Evolutionary conservation across 2,329 filamentous ascomycete species (phyloP).

Genomic region (Fusarium siculi): DNA sequence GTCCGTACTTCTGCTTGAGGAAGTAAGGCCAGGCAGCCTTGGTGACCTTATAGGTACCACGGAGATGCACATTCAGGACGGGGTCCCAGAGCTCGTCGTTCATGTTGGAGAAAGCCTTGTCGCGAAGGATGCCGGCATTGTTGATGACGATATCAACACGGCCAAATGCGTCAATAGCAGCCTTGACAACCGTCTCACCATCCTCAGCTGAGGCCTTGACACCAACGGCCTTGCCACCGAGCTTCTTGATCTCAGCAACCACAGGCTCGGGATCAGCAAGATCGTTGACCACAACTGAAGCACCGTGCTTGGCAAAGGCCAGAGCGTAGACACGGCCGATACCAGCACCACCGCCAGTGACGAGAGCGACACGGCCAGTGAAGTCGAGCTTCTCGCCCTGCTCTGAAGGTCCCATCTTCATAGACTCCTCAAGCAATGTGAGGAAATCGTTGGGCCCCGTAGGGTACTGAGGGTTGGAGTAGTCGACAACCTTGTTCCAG

Average conservation of each 20-base stretch:
- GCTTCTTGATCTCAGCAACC: constrained; percentile 90
- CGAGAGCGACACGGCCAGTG: constrained; percentile 83
- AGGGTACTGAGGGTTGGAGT: constrained; percentile 82
- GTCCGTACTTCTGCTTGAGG: constrained; percentile 98
- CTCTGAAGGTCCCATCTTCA: constrained; percentile 79
- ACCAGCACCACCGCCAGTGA: constrained; percentile 89
- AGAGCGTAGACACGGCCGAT: constrained; percentile 92
- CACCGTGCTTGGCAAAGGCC: constrained; percentile 85
- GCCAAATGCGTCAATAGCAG: constrained; percentile 91
- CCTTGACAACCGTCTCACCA: constrained; percentile 90
- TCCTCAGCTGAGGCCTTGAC: constrained; percentile 96
- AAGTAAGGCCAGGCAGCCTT: constrained; percentile 98
- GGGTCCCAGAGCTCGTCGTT: constrained; percentile 92
- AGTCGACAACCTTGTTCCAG: constrained; percentile 90
- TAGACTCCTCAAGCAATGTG: constrained; percentile 82
- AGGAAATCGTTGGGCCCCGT: constrained; percentile 89
- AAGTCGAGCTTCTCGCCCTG: constrained; percentile 81
- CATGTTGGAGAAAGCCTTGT: constrained; percentile 99
- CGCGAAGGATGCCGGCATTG: constrained; percentile 96
- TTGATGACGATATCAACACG: constrained; percentile 96
- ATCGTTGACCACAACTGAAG: constrained; percentile 93
- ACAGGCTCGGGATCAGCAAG: constrained; percentile 91
- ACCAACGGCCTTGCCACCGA: constrained; percentile 88
- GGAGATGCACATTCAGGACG: constrained; percentile 90
- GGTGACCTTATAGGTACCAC: constrained; percentile 95